Evolutionary conservation across 805 yeast species (phyloP).

Genomic region (Blastobotrys robertii): DNA sequence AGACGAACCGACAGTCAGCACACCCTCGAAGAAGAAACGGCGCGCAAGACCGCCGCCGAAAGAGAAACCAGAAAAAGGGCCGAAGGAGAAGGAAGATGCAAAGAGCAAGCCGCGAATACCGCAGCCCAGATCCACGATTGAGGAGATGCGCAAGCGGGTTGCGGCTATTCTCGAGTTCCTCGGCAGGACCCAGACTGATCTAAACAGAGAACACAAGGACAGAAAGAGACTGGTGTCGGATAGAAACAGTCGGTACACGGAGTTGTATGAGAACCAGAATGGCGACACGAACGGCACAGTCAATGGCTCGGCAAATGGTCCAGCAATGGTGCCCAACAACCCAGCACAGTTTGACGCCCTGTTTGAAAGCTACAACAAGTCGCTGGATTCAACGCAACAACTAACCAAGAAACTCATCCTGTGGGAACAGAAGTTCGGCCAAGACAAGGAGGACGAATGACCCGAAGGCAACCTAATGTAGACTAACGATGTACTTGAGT

Average conservation of each 20-base stretch:
- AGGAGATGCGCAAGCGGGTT: conserved; percentile 80
- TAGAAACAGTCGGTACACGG: conserved; percentile 21
- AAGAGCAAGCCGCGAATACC: conserved; percentile 81
- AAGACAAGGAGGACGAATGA: too few relatives aligned
- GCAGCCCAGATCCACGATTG: conserved; percentile 58
- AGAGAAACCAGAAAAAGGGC: conserved; percentile 1
- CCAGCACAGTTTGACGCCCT: conserved; percentile 28
- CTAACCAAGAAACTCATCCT: conserved; percentile 57
- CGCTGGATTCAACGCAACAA: conserved; percentile 57
- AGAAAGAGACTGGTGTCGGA: conserved; percentile 38
- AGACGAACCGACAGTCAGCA: conserved; percentile 1
- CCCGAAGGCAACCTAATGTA: too few relatives aligned
- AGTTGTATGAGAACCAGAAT: conserved; percentile 14
- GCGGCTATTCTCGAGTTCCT: conserved; percentile 88
- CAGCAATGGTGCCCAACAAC: background rate
- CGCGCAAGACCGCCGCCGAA: background rate
- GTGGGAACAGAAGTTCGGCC: conserved; percentile 47
- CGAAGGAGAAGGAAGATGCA: conserved; percentile 23
- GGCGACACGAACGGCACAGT: conserved; percentile 5
- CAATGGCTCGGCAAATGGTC: conserved; percentile 4
- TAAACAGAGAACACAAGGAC: conserved; percentile 61
- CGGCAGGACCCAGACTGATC: conserved; percentile 75
- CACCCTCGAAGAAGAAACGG: conserved; percentile 8
- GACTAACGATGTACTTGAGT: background rate
- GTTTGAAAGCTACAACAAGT: conserved; percentile 45